Conservation (phyloP, 306 rosid genomes). For the Cucumis melo region DNA sequence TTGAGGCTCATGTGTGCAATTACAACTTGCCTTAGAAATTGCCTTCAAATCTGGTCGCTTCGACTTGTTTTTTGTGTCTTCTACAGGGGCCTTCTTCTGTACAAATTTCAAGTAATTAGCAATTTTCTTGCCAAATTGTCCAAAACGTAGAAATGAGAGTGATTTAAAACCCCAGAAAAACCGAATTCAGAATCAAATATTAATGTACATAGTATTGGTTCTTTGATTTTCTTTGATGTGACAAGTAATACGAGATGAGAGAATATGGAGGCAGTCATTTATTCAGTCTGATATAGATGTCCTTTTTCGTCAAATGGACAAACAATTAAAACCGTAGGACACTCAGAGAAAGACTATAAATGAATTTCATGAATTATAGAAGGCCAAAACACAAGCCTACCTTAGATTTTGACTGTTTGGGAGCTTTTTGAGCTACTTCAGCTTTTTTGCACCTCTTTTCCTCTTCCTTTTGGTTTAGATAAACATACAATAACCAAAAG, state of each 20-base stretch:
- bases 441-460: constrained; percentile 38
- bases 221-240: background rate
- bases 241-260: background rate
- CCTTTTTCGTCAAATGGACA: background rate
- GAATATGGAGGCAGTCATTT: background rate
- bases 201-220: background rate
- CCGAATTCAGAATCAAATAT: background rate
- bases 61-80: constrained; percentile 21
- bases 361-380: background rate
- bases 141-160: background rate
- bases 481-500: background rate
- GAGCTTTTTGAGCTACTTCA: constrained; percentile 19
- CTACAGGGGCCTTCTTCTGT: constrained; percentile 18
- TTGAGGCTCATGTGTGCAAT: background rate
- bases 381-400: constrained; percentile 2
- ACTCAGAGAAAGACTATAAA: background rate
- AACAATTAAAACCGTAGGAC: background rate
- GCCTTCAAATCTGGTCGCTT: constrained; percentile 96
- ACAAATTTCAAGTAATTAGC: background rate
- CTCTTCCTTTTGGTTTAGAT: constrained; percentile 40
- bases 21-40: constrained; percentile 46
- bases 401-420: constrained; percentile 22
- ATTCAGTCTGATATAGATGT: background rate
- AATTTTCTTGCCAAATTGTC: background rate
- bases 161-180: background rate